A percentile compares a stretch with the other conserved stretches of the same genome.
phyloP scores from a whole-genome alignment of 2,329 filamentous ascomycete species.

The Achaetomium macrosporum region DNA sequence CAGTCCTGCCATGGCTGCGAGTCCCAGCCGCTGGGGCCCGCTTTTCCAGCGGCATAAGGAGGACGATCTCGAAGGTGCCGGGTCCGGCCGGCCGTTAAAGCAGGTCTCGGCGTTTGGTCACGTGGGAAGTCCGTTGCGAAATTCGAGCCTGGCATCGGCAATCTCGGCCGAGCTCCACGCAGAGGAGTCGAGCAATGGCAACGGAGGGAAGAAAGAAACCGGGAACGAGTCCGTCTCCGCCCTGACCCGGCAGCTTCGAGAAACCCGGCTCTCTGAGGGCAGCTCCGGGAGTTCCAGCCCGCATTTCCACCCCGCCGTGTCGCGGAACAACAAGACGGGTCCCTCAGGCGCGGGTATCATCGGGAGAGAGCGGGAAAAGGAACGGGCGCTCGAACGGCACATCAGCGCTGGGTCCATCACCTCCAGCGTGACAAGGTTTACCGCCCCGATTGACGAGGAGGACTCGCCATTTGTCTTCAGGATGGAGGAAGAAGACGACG shows the following conservation, averaged over 20 bases:
- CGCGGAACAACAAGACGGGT: slow-evolving; percentile 37
- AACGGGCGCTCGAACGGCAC: slow-evolving; percentile 48
- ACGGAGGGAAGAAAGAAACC: slow-evolving; percentile 39
- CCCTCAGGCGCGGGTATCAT: slow-evolving; percentile 32
- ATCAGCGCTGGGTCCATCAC: slow-evolving; percentile 54
- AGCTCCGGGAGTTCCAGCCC: slow-evolving; percentile 39
- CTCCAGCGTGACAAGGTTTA: slow-evolving; percentile 50
- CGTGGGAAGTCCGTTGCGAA: slow-evolving; percentile 59
- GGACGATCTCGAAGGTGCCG: slow-evolving; percentile 38
- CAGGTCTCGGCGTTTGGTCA: slow-evolving; percentile 57
- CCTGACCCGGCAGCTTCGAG: slow-evolving; percentile 57
- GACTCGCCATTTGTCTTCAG: slow-evolving; percentile 59
- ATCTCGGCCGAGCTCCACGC: slow-evolving; percentile 36
- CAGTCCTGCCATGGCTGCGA: slow-evolving; percentile 51
- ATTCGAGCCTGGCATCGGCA: slow-evolving; percentile 54
- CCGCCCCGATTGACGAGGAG: slow-evolving; percentile 61
- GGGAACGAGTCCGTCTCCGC: slow-evolving; percentile 49
- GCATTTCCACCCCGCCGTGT: slow-evolving; percentile 45
- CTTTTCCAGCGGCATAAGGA: slow-evolving; percentile 56
- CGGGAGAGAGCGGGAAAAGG: slow-evolving; percentile 33
- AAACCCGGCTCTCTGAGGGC: slow-evolving; percentile 49
- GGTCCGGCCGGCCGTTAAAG: slow-evolving; percentile 30
- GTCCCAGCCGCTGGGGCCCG: slow-evolving; percentile 56
- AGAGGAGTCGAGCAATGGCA: slow-evolving; percentile 34
- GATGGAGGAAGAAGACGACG: slow-evolving; percentile 59